Evolutionary conservation across 495 filamentous ascomycete genomes (phyloP).

Genomic region (Hypoxylon fuscum): DNA sequence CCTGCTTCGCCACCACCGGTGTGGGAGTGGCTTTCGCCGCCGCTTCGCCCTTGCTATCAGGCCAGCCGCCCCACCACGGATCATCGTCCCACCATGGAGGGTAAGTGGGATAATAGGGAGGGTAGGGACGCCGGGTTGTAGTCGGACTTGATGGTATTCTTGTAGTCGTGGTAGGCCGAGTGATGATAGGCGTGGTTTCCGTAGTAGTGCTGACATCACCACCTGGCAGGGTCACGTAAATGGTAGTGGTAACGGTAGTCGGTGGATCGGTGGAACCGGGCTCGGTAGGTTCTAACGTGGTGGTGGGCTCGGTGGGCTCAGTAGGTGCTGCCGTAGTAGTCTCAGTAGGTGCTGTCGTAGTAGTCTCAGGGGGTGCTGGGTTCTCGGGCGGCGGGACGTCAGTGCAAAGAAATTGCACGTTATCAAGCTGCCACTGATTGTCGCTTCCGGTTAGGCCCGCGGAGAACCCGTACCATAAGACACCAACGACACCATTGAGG

Average conservation of each 20-base stretch:
- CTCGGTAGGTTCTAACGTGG: conserved; percentile 30
- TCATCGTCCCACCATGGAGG: conserved; percentile 38
- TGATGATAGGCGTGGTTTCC: conserved; percentile 16
- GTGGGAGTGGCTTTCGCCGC: conserved; percentile 25
- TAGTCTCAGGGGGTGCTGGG: conserved; percentile 24
- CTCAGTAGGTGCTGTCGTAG: conserved; percentile 24
- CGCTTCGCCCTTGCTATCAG: conserved; percentile 12
- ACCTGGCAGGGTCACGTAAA: conserved; percentile 21
- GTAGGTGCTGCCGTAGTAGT: background rate
- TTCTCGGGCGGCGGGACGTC: conserved; percentile 31
- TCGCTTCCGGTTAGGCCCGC: conserved; percentile 45
- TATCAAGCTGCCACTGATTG: conserved; percentile 60
- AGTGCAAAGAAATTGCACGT: conserved; percentile 61
- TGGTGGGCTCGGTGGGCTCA: conserved; percentile 18
- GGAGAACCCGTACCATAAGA: conserved; percentile 63
- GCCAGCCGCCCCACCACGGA: conserved; percentile 27
- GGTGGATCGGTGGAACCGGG: conserved; percentile 5
- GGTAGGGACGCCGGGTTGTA: conserved; percentile 12
- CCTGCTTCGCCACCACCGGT: conserved; percentile 20
- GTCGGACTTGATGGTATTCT: conserved; percentile 20
- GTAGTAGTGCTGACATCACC: conserved; percentile 19
- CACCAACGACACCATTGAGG: conserved; percentile 58
- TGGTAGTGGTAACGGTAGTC: conserved; percentile 27
- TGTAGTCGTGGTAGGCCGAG: conserved; percentile 25
- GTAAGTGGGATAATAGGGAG: conserved; percentile 8